phyloP scores from a whole-genome alignment of 192 early-diverging fungal genomes.

The Backusella sp. region DNA sequence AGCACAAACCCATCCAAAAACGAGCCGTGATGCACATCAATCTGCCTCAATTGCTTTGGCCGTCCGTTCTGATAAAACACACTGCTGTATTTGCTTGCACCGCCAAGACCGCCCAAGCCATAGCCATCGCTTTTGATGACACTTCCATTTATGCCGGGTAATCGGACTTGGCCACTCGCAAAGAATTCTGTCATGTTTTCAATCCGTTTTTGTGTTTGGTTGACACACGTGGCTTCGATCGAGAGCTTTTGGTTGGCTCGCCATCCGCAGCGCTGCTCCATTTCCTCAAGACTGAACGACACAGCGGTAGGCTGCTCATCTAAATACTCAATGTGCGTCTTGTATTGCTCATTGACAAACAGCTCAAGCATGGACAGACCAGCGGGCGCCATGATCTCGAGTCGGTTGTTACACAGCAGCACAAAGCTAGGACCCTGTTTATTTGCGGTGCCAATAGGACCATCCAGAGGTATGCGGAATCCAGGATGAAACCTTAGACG shows the following conservation, averaged over 20 bases:
- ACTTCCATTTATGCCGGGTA: slow-evolving; percentile 19
- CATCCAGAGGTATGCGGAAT: slow-evolving; percentile 52
- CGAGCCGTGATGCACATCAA: slow-evolving; percentile 40
- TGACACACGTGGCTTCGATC: slow-evolving; percentile 13
- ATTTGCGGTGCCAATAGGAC: neutral
- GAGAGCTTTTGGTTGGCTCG: neutral
- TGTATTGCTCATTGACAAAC: slow-evolving; percentile 46
- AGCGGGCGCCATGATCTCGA: slow-evolving; percentile 36
- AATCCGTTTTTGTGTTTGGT: neutral
- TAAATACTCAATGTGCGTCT: slow-evolving; percentile 53
- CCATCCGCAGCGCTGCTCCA: neutral
- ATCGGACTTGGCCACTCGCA: neutral
- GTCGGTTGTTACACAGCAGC: slow-evolving; percentile 31
- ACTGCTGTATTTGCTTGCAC: neutral
- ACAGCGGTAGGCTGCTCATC: slow-evolving; percentile 25
- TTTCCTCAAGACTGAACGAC: neutral
- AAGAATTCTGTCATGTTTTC: slow-evolving; percentile 15
- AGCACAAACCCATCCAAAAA: slow-evolving; percentile 55
- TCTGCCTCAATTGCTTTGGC: slow-evolving; percentile 6
- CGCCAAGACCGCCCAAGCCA: slow-evolving; percentile 7
- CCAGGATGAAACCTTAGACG: slow-evolving; percentile 58
- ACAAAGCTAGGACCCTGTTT: slow-evolving; percentile 18
- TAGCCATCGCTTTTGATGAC: slow-evolving; percentile 18
- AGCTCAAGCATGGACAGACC: slow-evolving; percentile 61
- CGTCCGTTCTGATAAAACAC: slow-evolving; percentile 15